Evolutionary conservation across 495 filamentous ascomycete species (phyloP), one percentile per base, ranked within the genome.

Genomic region (Oidiodendron maius): DNA sequence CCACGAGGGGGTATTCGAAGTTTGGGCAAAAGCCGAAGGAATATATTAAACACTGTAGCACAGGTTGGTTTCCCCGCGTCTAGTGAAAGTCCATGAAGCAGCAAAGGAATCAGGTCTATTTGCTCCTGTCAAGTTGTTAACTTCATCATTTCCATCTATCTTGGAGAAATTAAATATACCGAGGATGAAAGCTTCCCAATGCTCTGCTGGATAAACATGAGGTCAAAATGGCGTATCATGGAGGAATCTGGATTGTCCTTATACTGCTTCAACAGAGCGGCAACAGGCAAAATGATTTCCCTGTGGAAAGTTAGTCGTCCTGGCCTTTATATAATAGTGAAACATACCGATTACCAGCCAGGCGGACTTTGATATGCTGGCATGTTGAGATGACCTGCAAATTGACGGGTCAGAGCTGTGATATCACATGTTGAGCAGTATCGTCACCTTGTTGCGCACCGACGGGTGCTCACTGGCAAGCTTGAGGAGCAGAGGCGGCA

Each of bases 141-240:
- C 23, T n/a, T 4, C 15, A 26, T 35, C 40, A 5, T 12, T 30
- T 25, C 17, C 1, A 37, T n/a, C 8, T 44, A 20, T 32, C 12
- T n/a, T n/a, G 10, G 5, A 13, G 44, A 40, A 25, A 41, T 28
- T 20, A 3, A 24, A 44, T 30, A 64, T 61, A 41, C 72, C 59
- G 35, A 67, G 42, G 51, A 70, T 56, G 64, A 63, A 10, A 98
- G 68, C 21, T 91, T 80, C 35, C 79, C 74, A 36, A 96, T 71
- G 26, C 91, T 90, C 62, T 93, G 86, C 57, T 94, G 88, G 24
- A 96, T 82, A 64, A 94, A 95, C 24, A 84, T 70, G 44, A 97
- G 63, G 69, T 96, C 93, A 63, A 95, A 88, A 60, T 95, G 86
- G 49, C 86, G 80, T 42, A 98, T 76, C 5, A 96, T 75, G 2